Base-by-base conservation (phyloP, 768 basidiomycete genomes). In the Hypholoma sublateritium region DNA sequence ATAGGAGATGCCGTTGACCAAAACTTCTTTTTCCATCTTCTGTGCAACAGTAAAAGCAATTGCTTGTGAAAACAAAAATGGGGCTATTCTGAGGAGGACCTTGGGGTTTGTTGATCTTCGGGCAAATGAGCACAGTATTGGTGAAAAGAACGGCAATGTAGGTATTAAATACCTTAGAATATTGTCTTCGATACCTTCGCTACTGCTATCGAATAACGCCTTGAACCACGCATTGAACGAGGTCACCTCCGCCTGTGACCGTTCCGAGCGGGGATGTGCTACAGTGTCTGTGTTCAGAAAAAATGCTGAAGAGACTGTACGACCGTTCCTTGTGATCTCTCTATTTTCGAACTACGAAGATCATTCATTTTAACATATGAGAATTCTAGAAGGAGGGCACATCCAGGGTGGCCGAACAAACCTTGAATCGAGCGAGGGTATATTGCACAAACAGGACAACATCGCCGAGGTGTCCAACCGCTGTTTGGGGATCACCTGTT, bases 161-260 rank as follows among this genome's bases (percentile, higher is more conserved):
- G 46, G 24, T 22, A 45, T 50, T 69, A n/a, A n/a, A n/a, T n/a
- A 85, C 86, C 86, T 76, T 22, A 88, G 72, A 54, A 91, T 88
- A 13, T 81, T 85, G 63, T 93, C 91, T 61, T 93, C 91, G 24
- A 93, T 92, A 1, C 91, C 91, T 67, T 93, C 91, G 60, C 83
- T 91, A 57, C 74, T 76, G 48, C 75, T 84, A 65, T 91, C 89
- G 67, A 93, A 93, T 24, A 93, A 74, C 0, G 88, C 87, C 64
- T 90, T 91, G 62, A 79, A 84, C 91, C 91, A 93, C 8, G 77
- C 73, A 34, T 70, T 65, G 59, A 84, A 83, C 17, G 79, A 77
- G 41, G 59, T 58, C 39, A 70, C 64, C 39, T 83, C 81, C 49
- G 82, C 80, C 28, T 60, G 62, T 16, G 76, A 69, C 9, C 83